Percentiles rank a stretch among this genome's conserved stretches.
Evolutionary conservation across 129 eudicot genomes (phyloP).

Genomic region (Flaveria bidentis): DNA sequence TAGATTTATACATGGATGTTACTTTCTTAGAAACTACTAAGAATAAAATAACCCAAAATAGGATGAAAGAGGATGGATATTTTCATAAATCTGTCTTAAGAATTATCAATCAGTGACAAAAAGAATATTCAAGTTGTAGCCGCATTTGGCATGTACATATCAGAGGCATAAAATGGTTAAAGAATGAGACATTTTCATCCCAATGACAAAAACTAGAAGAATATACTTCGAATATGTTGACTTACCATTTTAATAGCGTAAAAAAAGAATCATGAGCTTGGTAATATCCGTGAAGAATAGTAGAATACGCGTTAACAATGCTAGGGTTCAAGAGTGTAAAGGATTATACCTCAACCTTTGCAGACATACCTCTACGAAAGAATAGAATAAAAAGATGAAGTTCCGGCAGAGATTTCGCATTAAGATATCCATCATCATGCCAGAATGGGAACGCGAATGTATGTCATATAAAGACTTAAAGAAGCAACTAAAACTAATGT

Average conservation of each 20-base stretch:
- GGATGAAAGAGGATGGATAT: slow-evolving; percentile 22
- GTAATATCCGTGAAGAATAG: neutral
- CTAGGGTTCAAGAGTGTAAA: neutral
- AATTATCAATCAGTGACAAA: slow-evolving; percentile 18
- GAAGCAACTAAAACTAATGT: slow-evolving; percentile 35
- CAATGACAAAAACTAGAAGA: slow-evolving; percentile 7
- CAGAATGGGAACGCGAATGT: slow-evolving; percentile 42
- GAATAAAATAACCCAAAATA: slow-evolving; percentile 23
- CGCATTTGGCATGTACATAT: slow-evolving; percentile 4
- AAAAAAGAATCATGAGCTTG: slow-evolving; percentile 8
- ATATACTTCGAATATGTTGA: slow-evolving; percentile 32
- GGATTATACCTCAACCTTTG: slow-evolving; percentile 11
- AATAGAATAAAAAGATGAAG: slow-evolving; percentile 29
- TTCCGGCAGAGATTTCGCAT: slow-evolving; percentile 38
- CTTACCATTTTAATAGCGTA: neutral
- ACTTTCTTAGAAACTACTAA: neutral
- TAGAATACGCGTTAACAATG: slow-evolving; percentile 30
- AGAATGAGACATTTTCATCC: slow-evolving; percentile 6
- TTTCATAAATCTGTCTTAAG: slow-evolving; percentile 17
- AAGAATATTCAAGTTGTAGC: slow-evolving; percentile 26
- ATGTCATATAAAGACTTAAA: slow-evolving; percentile 43
- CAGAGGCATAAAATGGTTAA: neutral
- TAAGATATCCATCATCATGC: slow-evolving; percentile 42
- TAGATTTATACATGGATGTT: too few relatives aligned
- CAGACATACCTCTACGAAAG: neutral